A percentile compares a stretch with the other conserved stretches of the same genome.
These are phyloP conservation scores for Pichia sp. DNA, from an alignment of 1,139 yeast species.

Conservation along the genomic window DNA sequence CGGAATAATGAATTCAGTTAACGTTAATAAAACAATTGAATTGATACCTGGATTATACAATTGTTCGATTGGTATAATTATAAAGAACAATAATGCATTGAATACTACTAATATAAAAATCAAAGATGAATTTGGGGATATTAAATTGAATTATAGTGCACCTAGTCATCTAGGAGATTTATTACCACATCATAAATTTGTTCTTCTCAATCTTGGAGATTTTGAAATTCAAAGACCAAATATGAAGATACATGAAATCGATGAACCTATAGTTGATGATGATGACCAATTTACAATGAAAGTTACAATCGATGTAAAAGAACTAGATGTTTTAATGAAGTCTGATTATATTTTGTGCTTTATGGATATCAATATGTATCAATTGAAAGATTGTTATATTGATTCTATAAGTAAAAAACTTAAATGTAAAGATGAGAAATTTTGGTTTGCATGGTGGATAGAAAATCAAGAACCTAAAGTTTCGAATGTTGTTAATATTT, in stretches of 20 bases:
- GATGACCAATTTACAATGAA: constrained; percentile 28
- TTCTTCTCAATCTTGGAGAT: constrained; percentile 46
- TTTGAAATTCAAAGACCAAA: constrained; percentile 31
- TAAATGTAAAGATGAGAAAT: constrained; percentile 10
- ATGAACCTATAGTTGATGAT: background rate
- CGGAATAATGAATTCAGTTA: background rate
- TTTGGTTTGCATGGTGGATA: constrained; percentile 29
- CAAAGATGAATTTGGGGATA: constrained; percentile 20
- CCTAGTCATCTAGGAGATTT: constrained; percentile 53
- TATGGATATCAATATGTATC: constrained; percentile 41
- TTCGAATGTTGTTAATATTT: constrained; percentile 23
- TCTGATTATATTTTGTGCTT: constrained; percentile 52
- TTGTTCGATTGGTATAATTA: constrained; percentile 40
- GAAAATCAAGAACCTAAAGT: constrained; percentile 26
- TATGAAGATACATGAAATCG: background rate
- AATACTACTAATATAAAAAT: constrained; percentile 55
- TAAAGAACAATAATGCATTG: constrained; percentile 45
- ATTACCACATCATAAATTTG: constrained; percentile 45
- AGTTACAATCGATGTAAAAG: constrained; percentile 49
- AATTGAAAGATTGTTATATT: constrained; percentile 5
- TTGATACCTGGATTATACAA: constrained; percentile 49
- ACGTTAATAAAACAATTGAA: constrained; percentile 32
- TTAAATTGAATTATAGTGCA: constrained; percentile 41
- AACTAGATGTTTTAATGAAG: constrained; percentile 49
- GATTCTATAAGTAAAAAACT: background rate